Conservation (phyloP, 352 stramenopile species). For the Globisporangium canariense region DNA sequence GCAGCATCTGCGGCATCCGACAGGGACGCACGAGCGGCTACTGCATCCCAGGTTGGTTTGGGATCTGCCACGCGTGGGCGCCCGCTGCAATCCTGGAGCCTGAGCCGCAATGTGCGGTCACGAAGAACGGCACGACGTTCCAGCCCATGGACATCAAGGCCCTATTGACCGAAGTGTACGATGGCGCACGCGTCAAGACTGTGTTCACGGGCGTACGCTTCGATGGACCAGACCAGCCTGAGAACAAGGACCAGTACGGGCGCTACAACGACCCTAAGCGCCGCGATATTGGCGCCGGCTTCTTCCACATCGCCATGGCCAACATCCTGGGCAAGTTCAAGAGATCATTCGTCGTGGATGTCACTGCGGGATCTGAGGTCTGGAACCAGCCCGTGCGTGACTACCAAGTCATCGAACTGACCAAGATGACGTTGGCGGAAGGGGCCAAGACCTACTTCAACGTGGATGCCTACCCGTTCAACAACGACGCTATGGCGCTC, state of each 20-base stretch:
- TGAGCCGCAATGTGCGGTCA: slow-evolving; percentile 13
- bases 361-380: slow-evolving; percentile 12
- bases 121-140: slow-evolving; percentile 9
- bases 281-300: slow-evolving; percentile 9
- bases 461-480: slow-evolving; percentile 20
- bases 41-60: slow-evolving; percentile 21
- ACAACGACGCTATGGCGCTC: slow-evolving; percentile 7
- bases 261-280: slow-evolving; percentile 15
- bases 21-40: slow-evolving; percentile 4
- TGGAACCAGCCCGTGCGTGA: slow-evolving; percentile 21
- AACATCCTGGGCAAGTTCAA: slow-evolving; percentile 14
- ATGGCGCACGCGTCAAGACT: slow-evolving; percentile 7
- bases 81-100: slow-evolving; percentile 15
- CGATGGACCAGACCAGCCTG: slow-evolving; percentile 10
- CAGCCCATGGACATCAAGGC: slow-evolving; percentile 19
- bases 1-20: slow-evolving; percentile 8
- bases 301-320: slow-evolving; percentile 18
- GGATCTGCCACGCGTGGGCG: slow-evolving; percentile 23
- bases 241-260: slow-evolving; percentile 14
- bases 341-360: slow-evolving; percentile 9
- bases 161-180: slow-evolving; percentile 17
- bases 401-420: slow-evolving; percentile 13
- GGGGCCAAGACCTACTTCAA: slow-evolving; percentile 6
- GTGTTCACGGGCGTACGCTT: slow-evolving; percentile 19
- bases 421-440: not conserved